Base-by-base conservation (phyloP, 2,329 filamentous ascomycete genomes). In the Leptographium radiaticola region DNA sequence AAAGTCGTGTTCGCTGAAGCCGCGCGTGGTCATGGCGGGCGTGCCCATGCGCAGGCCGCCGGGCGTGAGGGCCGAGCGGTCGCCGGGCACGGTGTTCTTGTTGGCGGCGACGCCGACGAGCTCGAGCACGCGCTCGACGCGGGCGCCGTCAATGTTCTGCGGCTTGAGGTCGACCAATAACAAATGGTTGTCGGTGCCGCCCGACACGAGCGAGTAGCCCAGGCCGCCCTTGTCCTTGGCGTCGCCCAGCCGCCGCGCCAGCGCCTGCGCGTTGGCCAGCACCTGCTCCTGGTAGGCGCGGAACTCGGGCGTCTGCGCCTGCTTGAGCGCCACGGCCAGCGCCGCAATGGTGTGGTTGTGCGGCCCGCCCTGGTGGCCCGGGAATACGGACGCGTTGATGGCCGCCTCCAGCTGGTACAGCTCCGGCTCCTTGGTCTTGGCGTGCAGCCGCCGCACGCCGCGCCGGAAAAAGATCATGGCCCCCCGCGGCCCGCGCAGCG, bases 331-430 rank as follows among this genome's bases (percentile, higher is more conserved):
- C 49, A 98, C 93, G 20, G 93, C 83, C 33, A 98, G 77, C 46
- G 93, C 93, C 39, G 93, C 94, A 68, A 98, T 98, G 62, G 93
- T 98, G 76, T 98, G 93, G 75, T 98, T 98, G 74, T 98, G 93
- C 53, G 93, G 93, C 30, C 93, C 93, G 67, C 93, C 93, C 70
- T 98, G 93, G 71, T 98, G 93, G 54, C 93, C 93, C 16, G 93
- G 93, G 77, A 98, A 98, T 57, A 98, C 93, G 54, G 91, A 95
- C 62, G 83, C 81, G 73, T 98, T 98, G 74, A 98, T 98, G 54
- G 90, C 87, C 33, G 77, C 79, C 70, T 97, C 93, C 44, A 98
- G 84, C 64, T 96, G 84, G 72, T 96, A 98, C 66, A 87, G 71
- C 62, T 86, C 83, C 65, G 95, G 83, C 68, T 86, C 84, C 65